Evolutionary conservation across 164 flowering plant genomes (phyloP).

Genomic region (Annona cherimola): DNA sequence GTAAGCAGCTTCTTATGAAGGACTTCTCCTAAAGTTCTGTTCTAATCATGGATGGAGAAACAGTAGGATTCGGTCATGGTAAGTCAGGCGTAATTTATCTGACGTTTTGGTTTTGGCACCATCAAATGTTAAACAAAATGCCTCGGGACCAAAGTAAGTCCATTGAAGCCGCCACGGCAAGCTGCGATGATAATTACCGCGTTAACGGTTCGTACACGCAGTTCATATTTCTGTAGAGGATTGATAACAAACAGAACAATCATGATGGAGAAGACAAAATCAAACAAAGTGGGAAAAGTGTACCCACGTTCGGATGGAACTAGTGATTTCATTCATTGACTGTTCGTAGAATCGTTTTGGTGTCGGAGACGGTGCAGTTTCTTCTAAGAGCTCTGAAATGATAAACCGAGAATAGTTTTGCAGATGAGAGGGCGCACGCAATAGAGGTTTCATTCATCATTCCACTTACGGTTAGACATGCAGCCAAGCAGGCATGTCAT

Average conservation of each 20-base stretch:
- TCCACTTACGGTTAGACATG: background rate
- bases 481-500: background rate
- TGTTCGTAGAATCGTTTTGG: constrained; percentile 29
- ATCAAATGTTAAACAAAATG: background rate
- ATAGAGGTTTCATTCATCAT: background rate
- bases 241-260: background rate
- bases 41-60: too few relatives aligned
- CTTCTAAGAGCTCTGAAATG: constrained; percentile 54
- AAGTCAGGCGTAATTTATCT: too few relatives aligned
- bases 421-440: background rate
- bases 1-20: too few relatives aligned
- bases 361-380: constrained; percentile 83
- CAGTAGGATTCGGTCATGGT: too few relatives aligned
- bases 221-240: background rate
- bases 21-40: too few relatives aligned
- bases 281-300: background rate
- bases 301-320: constrained; percentile 41
- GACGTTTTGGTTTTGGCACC: too few relatives aligned
- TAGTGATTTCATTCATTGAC: constrained; percentile 49
- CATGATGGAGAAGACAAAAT: background rate
- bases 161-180: too few relatives aligned
- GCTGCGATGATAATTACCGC: background rate
- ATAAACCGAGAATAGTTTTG: background rate
- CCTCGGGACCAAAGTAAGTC: background rate
- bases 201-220: background rate